These are phyloP conservation scores for Xylaria sp. DNA, from an alignment of 495 filamentous ascomycete genomes.

Conservation along the genomic window DNA sequence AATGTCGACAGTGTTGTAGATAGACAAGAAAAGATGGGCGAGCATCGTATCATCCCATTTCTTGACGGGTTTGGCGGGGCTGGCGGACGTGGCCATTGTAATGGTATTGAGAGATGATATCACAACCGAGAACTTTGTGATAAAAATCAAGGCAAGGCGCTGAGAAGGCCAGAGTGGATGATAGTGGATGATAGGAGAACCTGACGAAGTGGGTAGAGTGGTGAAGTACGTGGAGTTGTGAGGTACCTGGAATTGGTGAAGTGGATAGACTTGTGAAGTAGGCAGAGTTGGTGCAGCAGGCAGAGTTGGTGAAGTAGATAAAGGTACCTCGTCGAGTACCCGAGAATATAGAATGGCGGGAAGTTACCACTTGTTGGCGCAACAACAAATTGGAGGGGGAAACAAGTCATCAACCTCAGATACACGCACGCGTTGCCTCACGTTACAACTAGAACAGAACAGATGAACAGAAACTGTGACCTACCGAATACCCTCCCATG, in stretches of 20 bases:
- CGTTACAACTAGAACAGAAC: not conserved
- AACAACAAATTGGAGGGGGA: not conserved
- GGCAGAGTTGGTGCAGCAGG: not conserved
- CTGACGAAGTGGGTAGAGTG: not conserved
- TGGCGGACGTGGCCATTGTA: slow-evolving; percentile 6
- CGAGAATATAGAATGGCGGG: not conserved
- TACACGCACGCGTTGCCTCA: slow-evolving; percentile 8
- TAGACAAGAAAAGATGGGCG: slow-evolving; percentile 39
- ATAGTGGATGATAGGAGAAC: not conserved
- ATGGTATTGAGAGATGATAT: not conserved
- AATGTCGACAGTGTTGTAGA: slow-evolving; percentile 27
- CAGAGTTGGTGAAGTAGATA: not conserved
- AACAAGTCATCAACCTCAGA: slow-evolving; percentile 4
- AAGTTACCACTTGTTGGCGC: not conserved
- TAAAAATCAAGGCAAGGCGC: not conserved
- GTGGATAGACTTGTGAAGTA: not conserved
- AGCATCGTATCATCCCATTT: slow-evolving; percentile 32
- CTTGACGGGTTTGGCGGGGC: not conserved
- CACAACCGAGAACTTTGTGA: not conserved
- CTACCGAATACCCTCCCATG: slow-evolving; percentile 49
- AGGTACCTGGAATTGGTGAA: not conserved
- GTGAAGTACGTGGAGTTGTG: not conserved
- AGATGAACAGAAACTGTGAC: slow-evolving; percentile 20
- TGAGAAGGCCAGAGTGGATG: not conserved
- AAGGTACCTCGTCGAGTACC: not conserved